A percentile compares a stretch with the other conserved stretches of the same genome.
Evolutionary conservation across 768 basidiomycete species (phyloP).

Genomic region (Leccinum barrowsii): DNA sequence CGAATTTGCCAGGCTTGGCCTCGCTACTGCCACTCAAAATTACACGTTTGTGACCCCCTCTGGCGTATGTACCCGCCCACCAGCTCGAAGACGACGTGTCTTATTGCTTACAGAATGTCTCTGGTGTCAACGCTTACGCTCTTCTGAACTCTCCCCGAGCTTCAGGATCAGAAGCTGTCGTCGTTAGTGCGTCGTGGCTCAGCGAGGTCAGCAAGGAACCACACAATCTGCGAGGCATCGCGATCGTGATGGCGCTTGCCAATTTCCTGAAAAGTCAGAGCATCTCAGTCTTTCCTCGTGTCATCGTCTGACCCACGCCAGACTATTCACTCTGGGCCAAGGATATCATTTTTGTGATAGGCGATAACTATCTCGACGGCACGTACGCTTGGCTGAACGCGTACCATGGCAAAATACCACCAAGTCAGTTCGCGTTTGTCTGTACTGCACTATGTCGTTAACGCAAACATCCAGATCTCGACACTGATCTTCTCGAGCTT

Average conservation of each 20-base stretch:
- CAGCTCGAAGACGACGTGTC: neutral
- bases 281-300: neutral
- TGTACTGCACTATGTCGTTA: neutral
- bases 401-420: conserved; percentile 70
- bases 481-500: conserved; percentile 57
- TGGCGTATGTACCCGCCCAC: conserved; percentile 37
- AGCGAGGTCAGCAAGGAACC: conserved; percentile 57
- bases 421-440: conserved; percentile 46
- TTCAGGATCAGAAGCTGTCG: conserved; percentile 91
- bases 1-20: conserved; percentile 73
- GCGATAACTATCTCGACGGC: conserved; percentile 86
- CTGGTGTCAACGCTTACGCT: conserved; percentile 81
- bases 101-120: conserved; percentile 39
- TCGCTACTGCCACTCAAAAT: conserved; percentile 63
- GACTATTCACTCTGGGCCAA: conserved; percentile 93
- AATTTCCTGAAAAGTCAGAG: conserved; percentile 73
- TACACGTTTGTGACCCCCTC: conserved; percentile 56
- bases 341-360: conserved; percentile 86
- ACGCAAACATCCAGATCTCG: conserved; percentile 47
- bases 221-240: conserved; percentile 81
- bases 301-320: conserved; percentile 29
- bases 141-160: conserved; percentile 79
- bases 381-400: conserved; percentile 88
- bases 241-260: conserved; percentile 84
- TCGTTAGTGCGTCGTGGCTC: conserved; percentile 88